A percentile compares a stretch with the other conserved stretches of the same genome.
Evolutionary conservation across 2,329 filamentous ascomycete species (phyloP).

Genomic region (Aspergillus sp.): DNA sequence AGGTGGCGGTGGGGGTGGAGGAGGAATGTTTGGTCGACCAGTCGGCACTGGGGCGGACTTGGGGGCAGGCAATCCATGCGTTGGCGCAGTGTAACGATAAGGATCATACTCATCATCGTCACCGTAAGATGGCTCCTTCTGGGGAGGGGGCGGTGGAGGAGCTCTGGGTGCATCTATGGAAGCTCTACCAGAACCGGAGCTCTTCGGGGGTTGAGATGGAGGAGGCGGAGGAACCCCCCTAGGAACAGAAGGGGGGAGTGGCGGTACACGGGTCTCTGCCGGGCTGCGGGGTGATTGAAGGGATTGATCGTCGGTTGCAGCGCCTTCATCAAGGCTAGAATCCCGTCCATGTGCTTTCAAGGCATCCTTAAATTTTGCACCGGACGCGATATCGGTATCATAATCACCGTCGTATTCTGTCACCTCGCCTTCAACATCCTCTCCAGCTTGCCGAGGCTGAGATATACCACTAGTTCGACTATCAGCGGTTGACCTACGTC

Average conservation of each 20-base stretch:
- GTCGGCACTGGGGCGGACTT: slow-evolving; percentile 25
- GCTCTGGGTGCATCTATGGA: slow-evolving; percentile 35
- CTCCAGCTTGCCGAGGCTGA: slow-evolving; percentile 49
- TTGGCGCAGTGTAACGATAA: slow-evolving; percentile 51
- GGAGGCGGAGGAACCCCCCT: slow-evolving; percentile 65
- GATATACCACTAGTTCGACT: slow-evolving; percentile 43
- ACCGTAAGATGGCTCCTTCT: slow-evolving; percentile 42
- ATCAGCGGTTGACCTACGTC: slow-evolving; percentile 62
- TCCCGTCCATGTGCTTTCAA: slow-evolving; percentile 78
- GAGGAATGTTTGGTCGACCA: slow-evolving; percentile 20
- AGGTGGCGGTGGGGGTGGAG: slow-evolving; percentile 28
- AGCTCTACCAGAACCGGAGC: slow-evolving; percentile 27
- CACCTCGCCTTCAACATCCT: slow-evolving; percentile 72
- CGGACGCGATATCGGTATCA: slow-evolving; percentile 94
- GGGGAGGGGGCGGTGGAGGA: slow-evolving; percentile 49
- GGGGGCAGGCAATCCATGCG: slow-evolving; percentile 30
- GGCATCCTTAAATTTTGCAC: slow-evolving; percentile 90
- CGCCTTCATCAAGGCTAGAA: slow-evolving; percentile 70
- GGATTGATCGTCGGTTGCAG: slow-evolving; percentile 55
- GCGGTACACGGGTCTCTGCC: slow-evolving; percentile 38
- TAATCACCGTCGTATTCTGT: slow-evolving; percentile 98
- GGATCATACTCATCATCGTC: slow-evolving; percentile 55
- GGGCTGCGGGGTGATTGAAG: slow-evolving; percentile 47
- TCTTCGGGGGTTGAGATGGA: slow-evolving; percentile 59
- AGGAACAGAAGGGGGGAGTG: slow-evolving; percentile 59